Evolutionary conservation across 169 alveolate species (phyloP), one percentile per base, ranked within the genome.

Genomic region (Plasmodium vinckei): DNA sequence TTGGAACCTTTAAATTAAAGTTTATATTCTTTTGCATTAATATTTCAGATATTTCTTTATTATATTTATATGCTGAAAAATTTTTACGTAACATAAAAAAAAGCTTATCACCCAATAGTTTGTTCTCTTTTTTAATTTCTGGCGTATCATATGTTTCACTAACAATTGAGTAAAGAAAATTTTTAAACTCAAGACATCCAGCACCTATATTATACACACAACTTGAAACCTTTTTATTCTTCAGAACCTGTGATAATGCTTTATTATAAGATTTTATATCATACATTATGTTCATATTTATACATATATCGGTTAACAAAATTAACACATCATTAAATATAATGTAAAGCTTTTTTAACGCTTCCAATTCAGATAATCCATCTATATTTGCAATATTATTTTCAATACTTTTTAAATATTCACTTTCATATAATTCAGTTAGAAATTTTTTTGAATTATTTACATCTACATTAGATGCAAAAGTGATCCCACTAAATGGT

Each of bases 1-100:
- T 98, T 19, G 99, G 97, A 19, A 97, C 94, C 84, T 98, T 98
- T 33, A 98, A 98, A 46, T 77, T 86, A 65, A 96, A 87, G 46
- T 86, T 75, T 39, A 92, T 71, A 86, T 94, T 94, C 60, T 94
- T 94, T 23, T 59, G 95, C n/a, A 94, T 89, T 39, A 94, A 53
- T 70, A 86, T 49, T 69, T 86, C 87, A 9, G 27, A 51, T 25
- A 86, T 60, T 19, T 57, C 70, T 9, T 86, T 75, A 9, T 44
- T 60, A 61, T 33, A 86, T 59, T 69, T 68, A 46, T 69, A 70
- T 51, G 72, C 33, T 17, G 33, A 25, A 47, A 86, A 86, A 5
- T 57, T n/a, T 59, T 72, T 60, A 39, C 39, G 47, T 6, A 86
- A 39, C 2, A 64, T 12, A 23, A 42, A 23, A 47, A 57, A 86